Evolutionary conservation across 1,284 basidiomycete species (phyloP).

Genomic region (Sporisorium exsertum): DNA sequence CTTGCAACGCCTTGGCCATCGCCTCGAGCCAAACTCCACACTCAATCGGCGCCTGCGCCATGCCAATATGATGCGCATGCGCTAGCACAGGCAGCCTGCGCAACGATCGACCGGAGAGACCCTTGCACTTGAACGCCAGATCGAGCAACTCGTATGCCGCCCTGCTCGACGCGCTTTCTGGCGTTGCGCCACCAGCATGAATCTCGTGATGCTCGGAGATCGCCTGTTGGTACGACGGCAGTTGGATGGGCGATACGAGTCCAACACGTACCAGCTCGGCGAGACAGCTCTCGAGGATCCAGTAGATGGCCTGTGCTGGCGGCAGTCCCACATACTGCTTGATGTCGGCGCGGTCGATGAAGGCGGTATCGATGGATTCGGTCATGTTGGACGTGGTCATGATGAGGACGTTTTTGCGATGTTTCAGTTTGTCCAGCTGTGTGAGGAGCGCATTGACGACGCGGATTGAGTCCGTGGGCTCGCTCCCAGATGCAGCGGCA

Average conservation of each 20-base stretch:
- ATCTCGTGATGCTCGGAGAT: background rate
- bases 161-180: background rate
- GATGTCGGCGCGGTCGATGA: conserved; percentile 96
- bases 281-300: conserved; percentile 87
- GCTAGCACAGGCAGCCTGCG: conserved; percentile 91
- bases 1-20: conserved; percentile 40
- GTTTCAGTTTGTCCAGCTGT: conserved; percentile 93
- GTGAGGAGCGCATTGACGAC: conserved; percentile 98
- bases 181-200: background rate
- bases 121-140: conserved; percentile 80
- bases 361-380: conserved; percentile 93
- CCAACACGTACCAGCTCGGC: conserved; percentile 81
- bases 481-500: conserved; percentile 91
- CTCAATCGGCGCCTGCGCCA: conserved; percentile 26
- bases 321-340: conserved; percentile 93
- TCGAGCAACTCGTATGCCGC: conserved; percentile 75
- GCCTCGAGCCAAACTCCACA: conserved; percentile 51
- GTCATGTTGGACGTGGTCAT: conserved; percentile 97
- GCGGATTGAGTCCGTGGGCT: conserved; percentile 93
- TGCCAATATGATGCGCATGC: conserved; percentile 80
- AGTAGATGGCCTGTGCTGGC: conserved; percentile 88
- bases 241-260: conserved; percentile 74
- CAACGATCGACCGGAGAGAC: conserved; percentile 89
- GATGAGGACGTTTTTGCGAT: conserved; percentile 90
- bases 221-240: conserved; percentile 13